Evolutionary conservation across 78 protist species (phyloP), one percentile per base, ranked within the genome.

Genomic region (Acrasis kona): DNA sequence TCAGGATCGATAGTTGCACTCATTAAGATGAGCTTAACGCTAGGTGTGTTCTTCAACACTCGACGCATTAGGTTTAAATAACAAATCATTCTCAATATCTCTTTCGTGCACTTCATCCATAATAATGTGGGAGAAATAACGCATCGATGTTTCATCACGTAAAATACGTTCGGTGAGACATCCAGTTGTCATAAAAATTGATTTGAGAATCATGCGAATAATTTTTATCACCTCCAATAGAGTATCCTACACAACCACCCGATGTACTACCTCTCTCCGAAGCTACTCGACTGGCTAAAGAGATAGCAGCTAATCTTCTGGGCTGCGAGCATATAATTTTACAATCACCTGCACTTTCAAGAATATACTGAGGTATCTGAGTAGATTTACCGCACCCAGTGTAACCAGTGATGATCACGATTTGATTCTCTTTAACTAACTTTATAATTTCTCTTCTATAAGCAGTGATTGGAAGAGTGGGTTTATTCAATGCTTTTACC

Each of bases 331-430:
- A 57, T 27, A 92, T 65, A 35, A 92, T 75, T 41, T 81, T 27
- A 68, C 88, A 77, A 9, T 68, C 79, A n/a, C 30, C 28, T 29
- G n/a, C 65, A 7, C 1, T 73, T 29, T 86, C 92, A 31, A 34
- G 10, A 12, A 89, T 27, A 42, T 35, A 87, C 78, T 89, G 93
- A 34, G 93, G 82, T 31, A 89, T 2, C 81, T 89, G 94, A 28
- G 94, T 90, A 4, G 92, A 80, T 67, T 90, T 90, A 37, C 94
- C 94, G 65, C 82, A 84, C 42, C 92, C 92, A 10, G 94, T 90
- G 73, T 74, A 90, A 39, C 94, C 94, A 7, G 41, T 0, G n/a
- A 86, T 71, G 1, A 88, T 27, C 41, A 74, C 78, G 30, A 74
- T 69, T 7, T 57, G 65, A 69, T 4, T 58, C 8, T 74, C 9